phyloP scores from a whole-genome alignment of 1,284 basidiomycete genomes.

The Microbotryomycetes sp. region DNA sequence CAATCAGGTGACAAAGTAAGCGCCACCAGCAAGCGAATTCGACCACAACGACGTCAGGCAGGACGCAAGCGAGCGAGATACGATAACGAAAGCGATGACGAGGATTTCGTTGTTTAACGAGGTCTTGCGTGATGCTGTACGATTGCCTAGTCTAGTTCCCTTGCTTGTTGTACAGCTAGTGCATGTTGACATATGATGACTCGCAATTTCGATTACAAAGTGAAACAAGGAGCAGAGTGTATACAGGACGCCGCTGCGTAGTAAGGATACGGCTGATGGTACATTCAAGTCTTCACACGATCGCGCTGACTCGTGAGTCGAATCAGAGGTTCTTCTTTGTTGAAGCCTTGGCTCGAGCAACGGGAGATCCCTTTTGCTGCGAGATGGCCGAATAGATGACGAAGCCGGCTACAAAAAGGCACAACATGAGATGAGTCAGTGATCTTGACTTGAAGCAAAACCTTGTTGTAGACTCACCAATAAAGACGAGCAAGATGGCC shows the following conservation, averaged over 20 bases:
- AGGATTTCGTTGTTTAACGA: no score
- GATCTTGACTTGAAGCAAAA: not conserved
- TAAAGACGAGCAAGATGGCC: not conserved
- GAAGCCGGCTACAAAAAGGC: not conserved
- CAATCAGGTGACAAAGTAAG: not conserved
- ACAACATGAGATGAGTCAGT: not conserved
- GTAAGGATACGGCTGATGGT: no score
- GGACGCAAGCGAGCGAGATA: not conserved
- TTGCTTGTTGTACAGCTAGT: no score
- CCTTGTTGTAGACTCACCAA: not conserved
- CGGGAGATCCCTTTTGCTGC: not conserved
- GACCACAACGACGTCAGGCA: not conserved
- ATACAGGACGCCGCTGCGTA: no score
- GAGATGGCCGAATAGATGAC: not conserved
- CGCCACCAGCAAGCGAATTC: not conserved
- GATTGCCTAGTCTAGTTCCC: no score
- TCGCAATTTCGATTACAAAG: no score
- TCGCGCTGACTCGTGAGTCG: no score
- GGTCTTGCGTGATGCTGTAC: no score
- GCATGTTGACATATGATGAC: no score
- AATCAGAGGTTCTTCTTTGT: not conserved
- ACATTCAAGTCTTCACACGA: no score
- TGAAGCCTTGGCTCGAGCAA: not conserved
- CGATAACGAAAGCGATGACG: not conserved
- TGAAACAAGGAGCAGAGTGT: no score